Base-by-base conservation (phyloP, 2,329 filamentous ascomycete genomes). In the Pseudogymnoascus sp. region DNA sequence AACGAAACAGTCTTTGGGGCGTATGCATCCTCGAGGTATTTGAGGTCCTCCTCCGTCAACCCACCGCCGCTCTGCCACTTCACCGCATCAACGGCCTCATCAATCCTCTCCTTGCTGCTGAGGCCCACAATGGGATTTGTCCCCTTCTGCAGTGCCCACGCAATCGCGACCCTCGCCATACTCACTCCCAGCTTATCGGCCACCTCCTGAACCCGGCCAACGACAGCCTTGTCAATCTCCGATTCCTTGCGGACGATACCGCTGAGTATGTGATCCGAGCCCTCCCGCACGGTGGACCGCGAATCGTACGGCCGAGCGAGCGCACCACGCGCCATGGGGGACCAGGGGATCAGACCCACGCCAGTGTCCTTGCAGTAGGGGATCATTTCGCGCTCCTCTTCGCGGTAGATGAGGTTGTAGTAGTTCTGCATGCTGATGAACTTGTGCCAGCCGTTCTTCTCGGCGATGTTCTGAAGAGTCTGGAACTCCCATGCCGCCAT, bases 341-440 rank as follows among this genome's bases (percentile, higher is more conserved):
- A 73, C 75, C 75, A 78, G 1, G 76, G 76, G 62, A 77, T 75
- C 1, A 77, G 64, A 4, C 73, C 74, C 3, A 76, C 69, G 17
- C 74, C 73, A 19, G 68, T 69, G 28, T 70, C 72, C 35, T 67
- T 60, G 63, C 75, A 76, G 66, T 71, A 76, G 6, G 68, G 69
- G 40, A 70, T 75, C 74, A 75, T 76, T 65, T 76, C 74, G 26
- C 73, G 71, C 71, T 81, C 79, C 66, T 88, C 86, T 69, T 89
- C 86, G 3, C 86, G 79, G 71, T 86, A 86, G 1, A 83, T 70
- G 0, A 83, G 74, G 66, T 83, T 85, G 70, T 86, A 80, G 57
- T 80, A 78, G 26, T 82, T 82, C 66, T 86, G 83, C 83, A 86
- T 86, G 1, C 76, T 79, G 65, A 85, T 76, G 68, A 87, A 86